Percentiles rank a stretch among this genome's conserved stretches.
Conservation (phyloP, 208 protist species). For the Crithidia bombi region DNA sequence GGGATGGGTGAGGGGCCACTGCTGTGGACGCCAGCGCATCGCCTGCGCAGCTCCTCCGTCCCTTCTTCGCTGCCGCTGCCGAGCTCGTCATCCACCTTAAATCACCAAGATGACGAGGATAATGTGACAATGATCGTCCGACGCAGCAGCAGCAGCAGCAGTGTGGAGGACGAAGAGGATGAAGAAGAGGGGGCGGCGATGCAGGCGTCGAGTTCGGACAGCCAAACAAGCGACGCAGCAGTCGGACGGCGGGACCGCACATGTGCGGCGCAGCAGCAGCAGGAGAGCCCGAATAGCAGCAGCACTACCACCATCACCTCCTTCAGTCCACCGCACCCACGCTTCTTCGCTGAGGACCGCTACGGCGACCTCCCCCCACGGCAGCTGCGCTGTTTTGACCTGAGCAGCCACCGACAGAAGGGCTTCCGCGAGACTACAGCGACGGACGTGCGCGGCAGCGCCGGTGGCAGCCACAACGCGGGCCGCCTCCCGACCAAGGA, state of each 20-base stretch:
- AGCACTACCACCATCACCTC: too few relatives aligned
- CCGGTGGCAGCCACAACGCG: background rate
- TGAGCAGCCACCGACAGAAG: constrained; percentile 1
- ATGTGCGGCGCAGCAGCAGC: background rate
- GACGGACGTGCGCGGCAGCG: too few relatives aligned
- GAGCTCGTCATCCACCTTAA: constrained; percentile 2
- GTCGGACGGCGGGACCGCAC: background rate
- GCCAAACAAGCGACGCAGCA: background rate
- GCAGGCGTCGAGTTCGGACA: background rate
- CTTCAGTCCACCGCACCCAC: constrained; percentile 6
- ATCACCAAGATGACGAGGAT: constrained; percentile 17
- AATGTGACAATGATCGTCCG: constrained; percentile 13
- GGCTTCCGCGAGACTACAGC: background rate
- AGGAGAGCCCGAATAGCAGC: background rate
- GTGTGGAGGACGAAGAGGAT: background rate
- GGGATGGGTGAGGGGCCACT: background rate
- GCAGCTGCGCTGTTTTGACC: background rate
- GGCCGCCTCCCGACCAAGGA: too few relatives aligned
- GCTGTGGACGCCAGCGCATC: too few relatives aligned
- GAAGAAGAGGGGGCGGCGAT: background rate
- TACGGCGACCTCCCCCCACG: background rate
- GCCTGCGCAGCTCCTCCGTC: background rate
- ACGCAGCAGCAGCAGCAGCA: constrained; percentile 16
- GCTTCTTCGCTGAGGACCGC: background rate
- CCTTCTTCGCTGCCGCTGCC: constrained; percentile 6